Conservation (phyloP, 176 grass and related monocot species). For the Carex myosuroides region DNA sequence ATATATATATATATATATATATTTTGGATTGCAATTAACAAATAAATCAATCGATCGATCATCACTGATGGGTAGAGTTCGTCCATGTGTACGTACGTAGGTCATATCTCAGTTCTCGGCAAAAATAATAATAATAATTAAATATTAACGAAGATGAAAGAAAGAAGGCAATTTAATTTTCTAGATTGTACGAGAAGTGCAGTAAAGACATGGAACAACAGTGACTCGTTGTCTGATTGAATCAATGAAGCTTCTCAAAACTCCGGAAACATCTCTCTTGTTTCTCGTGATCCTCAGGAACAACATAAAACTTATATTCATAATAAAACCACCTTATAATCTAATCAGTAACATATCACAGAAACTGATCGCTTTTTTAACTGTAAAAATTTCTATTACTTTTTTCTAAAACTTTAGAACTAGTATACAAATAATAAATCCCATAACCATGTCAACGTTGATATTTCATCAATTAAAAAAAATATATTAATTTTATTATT, state of each 20-base stretch:
- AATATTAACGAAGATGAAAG: neutral
- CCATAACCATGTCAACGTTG: too few species aligned
- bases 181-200: slow-evolving; percentile 9
- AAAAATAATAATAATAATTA: neutral
- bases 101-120: neutral
- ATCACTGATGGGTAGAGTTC: neutral
- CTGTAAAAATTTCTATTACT: too few species aligned
- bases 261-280: neutral
- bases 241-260: neutral
- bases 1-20: too few species aligned
- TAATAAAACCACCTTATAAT: neutral
- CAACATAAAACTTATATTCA: neutral
- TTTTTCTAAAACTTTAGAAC: too few species aligned
- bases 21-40: too few species aligned
- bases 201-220: neutral
- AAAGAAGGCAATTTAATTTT: neutral
- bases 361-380: neutral
- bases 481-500: too few species aligned
- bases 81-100: slow-evolving; percentile 14
- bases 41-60: neutral
- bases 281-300: neutral
- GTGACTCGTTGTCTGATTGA: neutral
- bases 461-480: too few species aligned
- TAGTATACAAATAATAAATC: neutral
- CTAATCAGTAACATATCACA: neutral